Percentiles rank a stretch among this genome's conserved stretches.
Conservation (phyloP, 176 grass and related monocot species). For the Saccharum spontaneum region DNA sequence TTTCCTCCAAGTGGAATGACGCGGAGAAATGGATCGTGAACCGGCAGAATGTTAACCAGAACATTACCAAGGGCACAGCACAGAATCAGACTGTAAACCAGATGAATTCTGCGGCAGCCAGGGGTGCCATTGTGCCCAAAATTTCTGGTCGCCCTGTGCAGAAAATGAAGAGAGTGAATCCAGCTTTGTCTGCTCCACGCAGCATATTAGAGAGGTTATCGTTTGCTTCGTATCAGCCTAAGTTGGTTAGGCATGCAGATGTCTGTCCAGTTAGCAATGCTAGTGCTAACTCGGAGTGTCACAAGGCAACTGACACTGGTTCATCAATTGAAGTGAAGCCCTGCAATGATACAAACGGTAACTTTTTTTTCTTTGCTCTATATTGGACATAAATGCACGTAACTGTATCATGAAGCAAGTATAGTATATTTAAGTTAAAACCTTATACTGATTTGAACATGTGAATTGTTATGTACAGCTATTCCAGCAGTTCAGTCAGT, state of each 20-base stretch:
- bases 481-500: conserved; percentile 48
- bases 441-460: conserved; percentile 10
- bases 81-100: conserved; percentile 39
- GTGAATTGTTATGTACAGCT: conserved; percentile 37
- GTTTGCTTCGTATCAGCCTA: conserved; percentile 61
- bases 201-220: conserved; percentile 73
- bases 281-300: conserved; percentile 13
- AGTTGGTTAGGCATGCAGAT: conserved; percentile 40
- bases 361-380: background rate
- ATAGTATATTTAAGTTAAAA: background rate
- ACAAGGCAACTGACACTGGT: conserved; percentile 21
- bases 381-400: background rate
- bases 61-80: conserved; percentile 7
- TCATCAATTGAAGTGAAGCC: conserved; percentile 30
- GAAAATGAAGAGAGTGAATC: conserved; percentile 61
- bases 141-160: conserved; percentile 26
- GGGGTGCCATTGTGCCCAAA: conserved; percentile 35
- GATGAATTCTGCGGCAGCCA: conserved; percentile 29
- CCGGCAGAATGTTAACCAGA: conserved; percentile 57
- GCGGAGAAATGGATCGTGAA: conserved; percentile 98
- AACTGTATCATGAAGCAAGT: background rate
- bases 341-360: conserved; percentile 62
- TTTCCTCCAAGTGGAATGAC: conserved; percentile 94
- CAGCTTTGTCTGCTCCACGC: conserved; percentile 41
- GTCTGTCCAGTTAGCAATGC: conserved; percentile 33